Evolutionary conservation across 1,284 basidiomycete genomes (phyloP), one percentile per base, ranked within the genome.

Genomic region (Ustilago tritici): DNA sequence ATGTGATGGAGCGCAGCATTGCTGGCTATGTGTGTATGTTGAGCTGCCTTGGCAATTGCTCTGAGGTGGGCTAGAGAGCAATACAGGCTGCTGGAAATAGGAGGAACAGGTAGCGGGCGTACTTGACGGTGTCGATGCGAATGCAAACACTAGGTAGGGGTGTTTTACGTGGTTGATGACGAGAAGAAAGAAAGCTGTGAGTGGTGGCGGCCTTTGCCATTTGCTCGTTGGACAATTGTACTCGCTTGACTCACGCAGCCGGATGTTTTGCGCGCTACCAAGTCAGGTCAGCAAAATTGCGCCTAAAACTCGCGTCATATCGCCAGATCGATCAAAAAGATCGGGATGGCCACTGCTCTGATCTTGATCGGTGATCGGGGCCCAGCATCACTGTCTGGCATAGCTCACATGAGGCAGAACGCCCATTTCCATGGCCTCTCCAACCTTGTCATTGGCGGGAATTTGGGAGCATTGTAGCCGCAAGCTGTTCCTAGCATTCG

Each of bases 1-100:
- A 68, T n/a, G 65, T 68, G 62, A 76, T 69, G 40, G 69, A 76
- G 56, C 74, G 74, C 58, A 76, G 61, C 74, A 76, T 76, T 40
- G 61, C 54, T 28, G 53, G 46, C 52, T 65, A 43, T 52, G 43
- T 31, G 41, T 12, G 49, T 31, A 5, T 31, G 12, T 14, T 50
- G 15, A 23, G 49, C 49, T 28, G 49, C 28, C 49, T 50, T 8
- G 28, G n/a, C 31, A 6, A 32, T 12, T 0, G 49, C 49, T 50
- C 31, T 50, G 49, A 8, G 19, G 5, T 14, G 31, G 28, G 11
- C 28, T 50, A 19, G 6, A 12, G 49, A 50, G 49, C 49, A 32
- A 32, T 55, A 19, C 9, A 10, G 34, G 28, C 23, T 56, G 40
- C 9, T 17, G 32, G 14, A 15, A 46, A 3, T 3, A 11, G 43